Percentiles rank a stretch among this genome's conserved stretches.
Evolutionary conservation across 257 asterid genomes (phyloP).

Genomic region (Eustoma russellianum): DNA sequence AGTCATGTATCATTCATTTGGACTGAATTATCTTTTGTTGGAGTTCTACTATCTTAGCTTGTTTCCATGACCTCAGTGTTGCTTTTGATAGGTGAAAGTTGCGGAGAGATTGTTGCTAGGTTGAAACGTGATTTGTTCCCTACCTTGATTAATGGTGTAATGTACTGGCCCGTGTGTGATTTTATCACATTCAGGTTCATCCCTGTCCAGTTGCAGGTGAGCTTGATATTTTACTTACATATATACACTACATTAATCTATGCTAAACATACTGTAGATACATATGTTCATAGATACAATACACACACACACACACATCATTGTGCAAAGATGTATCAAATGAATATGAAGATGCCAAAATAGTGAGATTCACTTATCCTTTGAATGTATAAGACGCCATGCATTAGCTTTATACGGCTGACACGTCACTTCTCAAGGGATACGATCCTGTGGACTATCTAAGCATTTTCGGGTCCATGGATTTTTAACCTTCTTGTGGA

Average conservation of each 20-base stretch:
- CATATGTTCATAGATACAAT: too few relatives aligned
- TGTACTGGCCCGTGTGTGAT: conserved; percentile 92
- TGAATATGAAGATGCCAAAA: too few relatives aligned
- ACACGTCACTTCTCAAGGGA: background rate
- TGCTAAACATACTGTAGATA: too few relatives aligned
- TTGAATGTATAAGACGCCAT: background rate
- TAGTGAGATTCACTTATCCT: background rate
- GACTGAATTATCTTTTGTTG: conserved; percentile 1
- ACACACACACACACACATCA: too few relatives aligned
- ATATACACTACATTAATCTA: too few relatives aligned
- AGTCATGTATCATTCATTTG: background rate
- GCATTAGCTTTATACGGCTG: background rate
- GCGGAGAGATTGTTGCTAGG: conserved; percentile 58
- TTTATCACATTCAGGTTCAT: conserved; percentile 75
- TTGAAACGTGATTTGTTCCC: conserved; percentile 77
- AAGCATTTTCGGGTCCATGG: background rate
- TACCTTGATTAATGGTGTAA: conserved; percentile 47
- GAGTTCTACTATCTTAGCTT: background rate
- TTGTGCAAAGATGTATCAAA: too few relatives aligned
- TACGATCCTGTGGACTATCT: too few relatives aligned
- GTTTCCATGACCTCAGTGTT: conserved; percentile 2
- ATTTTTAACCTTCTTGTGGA: background rate
- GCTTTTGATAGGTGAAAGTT: conserved; percentile 57
- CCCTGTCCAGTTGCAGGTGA: conserved; percentile 82
- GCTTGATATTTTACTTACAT: background rate